Conservation (phyloP, 768 basidiomycete species). For the Paxillus rubicundulus region DNA sequence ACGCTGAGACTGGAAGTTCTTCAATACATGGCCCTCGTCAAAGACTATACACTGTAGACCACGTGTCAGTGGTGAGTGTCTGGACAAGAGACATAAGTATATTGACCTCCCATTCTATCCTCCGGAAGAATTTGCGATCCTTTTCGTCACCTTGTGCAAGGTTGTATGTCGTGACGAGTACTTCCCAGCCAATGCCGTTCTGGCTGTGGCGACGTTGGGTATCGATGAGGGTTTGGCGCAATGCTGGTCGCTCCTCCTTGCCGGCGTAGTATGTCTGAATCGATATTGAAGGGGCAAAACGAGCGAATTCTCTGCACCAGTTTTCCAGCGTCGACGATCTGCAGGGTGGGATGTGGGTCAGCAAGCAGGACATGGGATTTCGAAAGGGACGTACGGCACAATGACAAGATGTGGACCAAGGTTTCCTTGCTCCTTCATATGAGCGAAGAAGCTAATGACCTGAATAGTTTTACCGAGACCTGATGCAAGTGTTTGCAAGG, state of each 20-base stretch:
- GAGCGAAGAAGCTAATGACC: conserved; percentile 94
- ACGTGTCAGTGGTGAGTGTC: not conserved
- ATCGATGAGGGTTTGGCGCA: conserved; percentile 71
- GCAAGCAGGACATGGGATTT: not conserved
- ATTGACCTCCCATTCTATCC: conserved; percentile 89
- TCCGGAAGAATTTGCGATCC: conserved; percentile 92
- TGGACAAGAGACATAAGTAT: not conserved
- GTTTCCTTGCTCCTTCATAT: conserved; percentile 75
- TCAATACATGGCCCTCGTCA: conserved; percentile 96
- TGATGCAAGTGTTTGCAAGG: conserved; percentile 28
- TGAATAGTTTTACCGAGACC: conserved; percentile 99
- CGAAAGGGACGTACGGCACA: conserved; percentile 72
- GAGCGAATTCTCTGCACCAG: conserved; percentile 95
- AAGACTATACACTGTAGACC: conserved; percentile 78
- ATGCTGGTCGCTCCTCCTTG: conserved; percentile 76
- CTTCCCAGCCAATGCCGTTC: conserved; percentile 75
- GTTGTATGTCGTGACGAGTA: conserved; percentile 95
- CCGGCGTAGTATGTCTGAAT: conserved; percentile 93
- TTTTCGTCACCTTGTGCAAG: conserved; percentile 83
- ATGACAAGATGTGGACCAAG: conserved; percentile 90
- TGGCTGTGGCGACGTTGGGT: conserved; percentile 48
- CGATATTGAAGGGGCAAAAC: conserved; percentile 82
- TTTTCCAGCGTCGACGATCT: conserved; percentile 97
- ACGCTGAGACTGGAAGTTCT: conserved; percentile 97
- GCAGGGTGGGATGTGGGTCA: conserved; percentile 7